phyloP scores from a whole-genome alignment of 176 grass and related monocot species.

The Phoenix roebelenii region DNA sequence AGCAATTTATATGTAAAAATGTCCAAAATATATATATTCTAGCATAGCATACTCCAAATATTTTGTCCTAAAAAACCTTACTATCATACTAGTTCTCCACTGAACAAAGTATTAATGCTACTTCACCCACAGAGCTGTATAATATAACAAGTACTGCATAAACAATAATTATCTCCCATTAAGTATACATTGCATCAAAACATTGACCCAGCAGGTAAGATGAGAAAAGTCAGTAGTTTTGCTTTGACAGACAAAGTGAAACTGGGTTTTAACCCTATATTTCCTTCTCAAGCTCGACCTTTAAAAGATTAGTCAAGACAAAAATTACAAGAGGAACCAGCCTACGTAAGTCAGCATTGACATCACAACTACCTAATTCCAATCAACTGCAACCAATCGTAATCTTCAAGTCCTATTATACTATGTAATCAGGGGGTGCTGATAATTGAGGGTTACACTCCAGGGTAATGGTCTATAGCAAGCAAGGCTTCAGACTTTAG shows the following conservation, averaged over 20 bases:
- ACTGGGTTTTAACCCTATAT: constrained; percentile 45
- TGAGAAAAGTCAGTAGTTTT: too few relatives aligned
- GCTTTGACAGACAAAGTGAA: constrained; percentile 31
- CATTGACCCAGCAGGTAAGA: constrained; percentile 18
- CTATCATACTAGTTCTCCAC: too few relatives aligned
- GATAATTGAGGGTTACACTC: background rate
- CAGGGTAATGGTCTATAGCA: background rate
- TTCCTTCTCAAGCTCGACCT: constrained; percentile 44
- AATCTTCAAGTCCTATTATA: background rate
- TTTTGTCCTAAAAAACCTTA: too few relatives aligned
- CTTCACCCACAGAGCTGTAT: too few relatives aligned
- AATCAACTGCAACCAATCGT: background rate
- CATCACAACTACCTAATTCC: constrained; percentile 6
- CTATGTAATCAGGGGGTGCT: background rate
- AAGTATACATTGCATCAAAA: constrained; percentile 54
- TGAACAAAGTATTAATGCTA: too few relatives aligned
- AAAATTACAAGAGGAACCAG: constrained; percentile 47
- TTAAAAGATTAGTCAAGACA: constrained; percentile 93
- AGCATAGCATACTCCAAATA: too few relatives aligned
- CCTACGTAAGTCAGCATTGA: constrained; percentile 14
- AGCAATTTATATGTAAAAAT: too few relatives aligned
- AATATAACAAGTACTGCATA: too few relatives aligned
- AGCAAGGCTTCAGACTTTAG: background rate
- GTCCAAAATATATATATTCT: too few relatives aligned
- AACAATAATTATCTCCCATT: constrained; percentile 20